Evolutionary conservation across 768 basidiomycete genomes (phyloP), one percentile per base, ranked within the genome.

Genomic region (Boletus pseudo-olivaceus): DNA sequence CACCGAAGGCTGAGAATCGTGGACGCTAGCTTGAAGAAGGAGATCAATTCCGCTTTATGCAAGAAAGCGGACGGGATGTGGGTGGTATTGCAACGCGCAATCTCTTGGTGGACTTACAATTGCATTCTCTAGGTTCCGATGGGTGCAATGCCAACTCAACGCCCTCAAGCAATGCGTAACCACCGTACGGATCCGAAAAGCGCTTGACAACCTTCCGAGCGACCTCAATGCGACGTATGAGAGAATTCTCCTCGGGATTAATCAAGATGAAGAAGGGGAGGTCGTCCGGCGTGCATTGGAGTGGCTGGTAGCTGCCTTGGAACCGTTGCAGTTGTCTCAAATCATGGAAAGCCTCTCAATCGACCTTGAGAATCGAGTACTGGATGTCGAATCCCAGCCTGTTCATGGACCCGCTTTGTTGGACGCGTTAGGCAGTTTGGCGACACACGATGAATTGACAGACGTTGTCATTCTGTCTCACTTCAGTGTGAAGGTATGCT

Each of bases 1-100:
- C 43, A 46, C n/a, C 46, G 53, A 17, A 37, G 44, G 14, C 30
- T 61, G 12, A 55, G 50, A 20, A 33, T 34, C 15, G 1, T 58
- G 0, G 35, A 49, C 1, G 6, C 17, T 0, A 14, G 19, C 7
- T 26, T 55, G 39, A 61, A 59, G 23, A 15, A 49, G 6, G 57
- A 59, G 38, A 53, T 61, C 3, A 23, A 8, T 3, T 27, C 15
- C 4, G 20, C 19, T 1, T 43, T 61, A 6, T 49, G 44, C 10
- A 0, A 46, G 9, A 49, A 38, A 11, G 57, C 57, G 4, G 44
- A 55, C 23, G 57, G 60, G 7, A 61, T 61, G 60, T 55, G 34
- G 42, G 39, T 26, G 20, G 8, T 1, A 14, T 10, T 8, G 4
- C 8, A 5, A 2, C 32, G 1, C 1, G 7, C 5, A 10, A 20